Conservation (phyloP, 306 rosid genomes). For the Boehmeria nivea region DNA sequence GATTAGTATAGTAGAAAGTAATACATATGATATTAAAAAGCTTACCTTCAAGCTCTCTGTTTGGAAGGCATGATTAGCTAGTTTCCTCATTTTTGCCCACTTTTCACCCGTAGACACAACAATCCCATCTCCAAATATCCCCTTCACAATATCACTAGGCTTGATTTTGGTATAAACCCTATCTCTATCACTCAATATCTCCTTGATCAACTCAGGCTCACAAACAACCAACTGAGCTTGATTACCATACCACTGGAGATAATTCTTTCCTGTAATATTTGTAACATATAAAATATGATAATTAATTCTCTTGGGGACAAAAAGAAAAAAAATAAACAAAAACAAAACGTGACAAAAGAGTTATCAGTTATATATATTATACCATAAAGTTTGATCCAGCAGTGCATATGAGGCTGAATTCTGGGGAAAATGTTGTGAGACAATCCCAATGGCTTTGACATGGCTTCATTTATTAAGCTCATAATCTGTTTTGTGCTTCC, state of each 20-base stretch:
- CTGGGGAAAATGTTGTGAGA: slow-evolving; percentile 6
- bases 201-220: slow-evolving; percentile 31
- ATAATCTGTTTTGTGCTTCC: slow-evolving; percentile 18
- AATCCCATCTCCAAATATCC: slow-evolving; percentile 35
- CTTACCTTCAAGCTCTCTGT: slow-evolving; percentile 16
- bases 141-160: not conserved
- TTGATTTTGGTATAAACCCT: slow-evolving; percentile 9
- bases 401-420: too few relatives aligned
- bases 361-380: too few relatives aligned
- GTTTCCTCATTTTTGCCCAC: slow-evolving; percentile 27
- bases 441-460: slow-evolving; percentile 9
- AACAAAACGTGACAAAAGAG: too few relatives aligned
- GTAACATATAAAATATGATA: too few relatives aligned
- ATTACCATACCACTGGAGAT: slow-evolving; percentile 30
- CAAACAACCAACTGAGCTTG: slow-evolving; percentile 20
- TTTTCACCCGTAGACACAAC: slow-evolving; percentile 24
- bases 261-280: too few relatives aligned
- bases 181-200: slow-evolving; percentile 22
- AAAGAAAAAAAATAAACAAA: too few relatives aligned
- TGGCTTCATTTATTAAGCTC: slow-evolving; percentile 1
- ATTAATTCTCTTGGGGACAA: too few relatives aligned
- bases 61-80: slow-evolving; percentile 16
- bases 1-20: too few relatives aligned
- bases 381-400: too few relatives aligned
- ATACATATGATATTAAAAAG: too few relatives aligned